Base-by-base conservation (phyloP, 1,284 basidiomycete species). In the Macrocystidia cucumis region DNA sequence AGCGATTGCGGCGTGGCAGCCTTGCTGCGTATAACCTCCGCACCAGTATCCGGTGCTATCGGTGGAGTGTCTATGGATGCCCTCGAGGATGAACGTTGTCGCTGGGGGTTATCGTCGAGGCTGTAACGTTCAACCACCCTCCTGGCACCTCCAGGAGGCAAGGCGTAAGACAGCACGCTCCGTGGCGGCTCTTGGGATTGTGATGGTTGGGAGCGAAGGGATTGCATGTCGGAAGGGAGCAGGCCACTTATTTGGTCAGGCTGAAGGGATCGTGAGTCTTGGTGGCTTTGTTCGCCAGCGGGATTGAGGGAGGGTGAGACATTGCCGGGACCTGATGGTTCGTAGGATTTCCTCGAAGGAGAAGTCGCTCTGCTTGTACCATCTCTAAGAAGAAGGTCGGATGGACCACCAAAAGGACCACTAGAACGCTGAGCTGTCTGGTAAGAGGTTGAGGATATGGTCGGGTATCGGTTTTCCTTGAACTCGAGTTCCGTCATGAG, bases 391-490 rank as follows among this genome's bases (percentile, higher is more conserved):
- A 45, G 41, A 32, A 33, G 41, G 29, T 47, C 45, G 5, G 31
- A 29, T 24, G 38, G 31, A 3, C 41, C 45, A 32, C 44, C 42
- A 9, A 55, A 43, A 49, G 63, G 53, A 26, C 51, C 38, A 37
- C 53, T 51, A 16, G 44, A 36, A 27, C 44, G 50, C 34, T 48
- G 50, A 31, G 39, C 33, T 35, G 42, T 44, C 42, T 46, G 51
- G 35, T 49, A 42, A 38, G 51, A 50, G 38, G 43, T 35, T 39
- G 60, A 45, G 9, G 50, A 37, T 30, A 73, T 47, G 27, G 69
- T 52, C 11, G 78, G 76, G 54, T 79, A 78, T 47, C 77, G 65
- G 50, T 68, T 67, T 59, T 78, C 76, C 49, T 67, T 64, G 52
- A 74, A 67, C 55, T 78, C 74, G 44, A 74, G 63, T 39, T 78